Evolutionary conservation across 495 filamentous ascomycete species (phyloP).

Genomic region (Annulohypoxylon bovei): DNA sequence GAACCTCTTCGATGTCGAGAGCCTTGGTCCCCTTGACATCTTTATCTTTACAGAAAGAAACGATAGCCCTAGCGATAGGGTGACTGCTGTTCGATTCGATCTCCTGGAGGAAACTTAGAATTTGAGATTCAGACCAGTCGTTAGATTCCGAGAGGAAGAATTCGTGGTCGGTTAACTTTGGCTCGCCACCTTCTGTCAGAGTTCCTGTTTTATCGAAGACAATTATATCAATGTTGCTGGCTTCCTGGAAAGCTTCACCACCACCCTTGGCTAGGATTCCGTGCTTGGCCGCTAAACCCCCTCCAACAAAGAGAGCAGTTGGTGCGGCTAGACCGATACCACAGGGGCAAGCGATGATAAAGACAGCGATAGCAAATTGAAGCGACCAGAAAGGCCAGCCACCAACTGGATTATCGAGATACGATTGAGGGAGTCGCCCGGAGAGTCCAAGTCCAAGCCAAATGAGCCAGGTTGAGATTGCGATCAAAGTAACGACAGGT

Average conservation of each 20-base stretch:
- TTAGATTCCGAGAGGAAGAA: constrained; percentile 1
- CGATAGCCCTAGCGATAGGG: constrained; percentile 1
- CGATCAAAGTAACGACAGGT: constrained; percentile 8
- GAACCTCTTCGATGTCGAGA: not conserved
- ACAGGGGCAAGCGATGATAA: constrained; percentile 6
- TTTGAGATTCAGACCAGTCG: not conserved
- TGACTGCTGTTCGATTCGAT: constrained; percentile 10
- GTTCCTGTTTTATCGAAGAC: constrained; percentile 11
- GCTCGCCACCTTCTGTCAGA: constrained; percentile 6
- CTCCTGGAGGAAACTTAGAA: not conserved
- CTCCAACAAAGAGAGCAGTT: constrained; percentile 7
- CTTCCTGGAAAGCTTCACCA: constrained; percentile 9
- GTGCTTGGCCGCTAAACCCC: constrained; percentile 3
- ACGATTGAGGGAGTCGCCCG: not conserved
- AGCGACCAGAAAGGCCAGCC: constrained; percentile 14
- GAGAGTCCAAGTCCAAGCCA: constrained; percentile 4
- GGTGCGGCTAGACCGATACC: constrained; percentile 12
- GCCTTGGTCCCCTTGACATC: not conserved
- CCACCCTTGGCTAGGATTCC: constrained; percentile 6
- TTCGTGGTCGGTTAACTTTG: constrained; percentile 1
- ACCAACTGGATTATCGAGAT: constrained; percentile 5
- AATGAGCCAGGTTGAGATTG: constrained; percentile 5
- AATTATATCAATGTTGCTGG: constrained; percentile 10
- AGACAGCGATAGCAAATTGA: constrained; percentile 8
- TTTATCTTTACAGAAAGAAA: not conserved